A percentile compares a stretch with the other conserved stretches of the same genome.
These are phyloP conservation scores for Ensete ventricosum DNA, from an alignment of 176 grass and related monocot genomes.

Conservation along the genomic window DNA sequence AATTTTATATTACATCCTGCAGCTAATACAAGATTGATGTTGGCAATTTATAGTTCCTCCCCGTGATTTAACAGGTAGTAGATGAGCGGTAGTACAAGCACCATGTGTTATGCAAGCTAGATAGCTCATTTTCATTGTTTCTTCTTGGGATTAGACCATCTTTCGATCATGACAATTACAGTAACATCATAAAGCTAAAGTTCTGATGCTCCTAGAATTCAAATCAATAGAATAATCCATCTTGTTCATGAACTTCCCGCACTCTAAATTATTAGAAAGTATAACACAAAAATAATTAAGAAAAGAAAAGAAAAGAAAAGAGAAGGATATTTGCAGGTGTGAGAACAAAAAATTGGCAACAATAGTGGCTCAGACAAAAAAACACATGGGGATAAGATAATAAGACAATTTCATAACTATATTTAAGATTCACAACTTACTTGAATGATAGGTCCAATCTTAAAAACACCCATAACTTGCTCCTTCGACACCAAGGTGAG, in stretches of 20 bases:
- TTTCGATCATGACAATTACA: no score
- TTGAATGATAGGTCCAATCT: constrained; percentile 60
- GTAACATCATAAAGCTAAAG: no score
- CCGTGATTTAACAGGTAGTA: no score
- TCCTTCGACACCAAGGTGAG: constrained; percentile 91
- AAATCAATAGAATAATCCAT: neutral
- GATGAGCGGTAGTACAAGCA: no score
- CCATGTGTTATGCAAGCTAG: no score
- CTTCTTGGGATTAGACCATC: no score
- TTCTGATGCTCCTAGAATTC: no score
- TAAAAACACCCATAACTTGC: constrained; percentile 83
- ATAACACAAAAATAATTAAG: neutral
- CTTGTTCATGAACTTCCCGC: neutral
- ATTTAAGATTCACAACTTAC: constrained; percentile 33
- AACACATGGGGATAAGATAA: neutral
- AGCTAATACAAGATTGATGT: no score
- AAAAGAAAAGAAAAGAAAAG: neutral
- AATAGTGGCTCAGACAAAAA: neutral
- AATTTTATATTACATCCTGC: no score
- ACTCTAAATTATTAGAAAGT: neutral
- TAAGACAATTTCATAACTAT: neutral
- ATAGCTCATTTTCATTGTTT: no score
- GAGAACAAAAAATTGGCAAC: neutral
- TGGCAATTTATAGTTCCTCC: no score
- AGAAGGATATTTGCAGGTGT: neutral